Conservation (phyloP, 2,329 filamentous ascomycete genomes). For the Paraphoma sp. region DNA sequence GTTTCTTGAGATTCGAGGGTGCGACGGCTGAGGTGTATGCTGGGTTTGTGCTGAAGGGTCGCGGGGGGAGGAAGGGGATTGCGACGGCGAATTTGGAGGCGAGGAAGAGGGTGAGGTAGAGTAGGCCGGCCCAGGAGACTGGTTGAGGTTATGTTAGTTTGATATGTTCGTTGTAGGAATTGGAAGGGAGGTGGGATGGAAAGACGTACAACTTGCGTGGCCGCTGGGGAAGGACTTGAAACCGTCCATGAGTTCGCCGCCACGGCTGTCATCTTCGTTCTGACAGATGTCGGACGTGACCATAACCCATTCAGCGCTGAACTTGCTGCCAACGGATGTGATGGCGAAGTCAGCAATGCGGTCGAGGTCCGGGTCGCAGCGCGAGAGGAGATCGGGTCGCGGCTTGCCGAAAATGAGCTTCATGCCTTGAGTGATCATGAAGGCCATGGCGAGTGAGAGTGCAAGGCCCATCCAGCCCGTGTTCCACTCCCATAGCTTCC, state of each 20-base stretch:
- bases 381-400: conserved; percentile 67
- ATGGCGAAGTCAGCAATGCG: conserved; percentile 67
- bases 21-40: conserved; percentile 55
- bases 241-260: conserved; percentile 72
- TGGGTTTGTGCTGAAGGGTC: conserved; percentile 56
- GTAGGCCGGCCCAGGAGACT: conserved; percentile 77
- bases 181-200: no score
- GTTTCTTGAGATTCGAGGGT: conserved; percentile 39
- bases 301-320: conserved; percentile 67
- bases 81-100: conserved; percentile 81
- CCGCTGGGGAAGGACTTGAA: conserved; percentile 86
- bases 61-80: conserved; percentile 70
- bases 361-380: conserved; percentile 77
- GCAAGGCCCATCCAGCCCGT: conserved; percentile 83
- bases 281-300: conserved; percentile 80
- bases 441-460: conserved; percentile 73
- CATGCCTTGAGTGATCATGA: conserved; percentile 83
- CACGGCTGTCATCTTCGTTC: conserved; percentile 60
- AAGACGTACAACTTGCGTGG: conserved; percentile 68
- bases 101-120: conserved; percentile 87
- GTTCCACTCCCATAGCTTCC: conserved; percentile 92
- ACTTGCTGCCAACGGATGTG: conserved; percentile 58
- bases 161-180: no score
- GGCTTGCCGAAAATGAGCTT: conserved; percentile 76
- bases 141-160: not conserved